These are phyloP conservation scores for Solanum pinnatisectum DNA, from an alignment of 257 asterid genomes.

Conservation along the genomic window DNA sequence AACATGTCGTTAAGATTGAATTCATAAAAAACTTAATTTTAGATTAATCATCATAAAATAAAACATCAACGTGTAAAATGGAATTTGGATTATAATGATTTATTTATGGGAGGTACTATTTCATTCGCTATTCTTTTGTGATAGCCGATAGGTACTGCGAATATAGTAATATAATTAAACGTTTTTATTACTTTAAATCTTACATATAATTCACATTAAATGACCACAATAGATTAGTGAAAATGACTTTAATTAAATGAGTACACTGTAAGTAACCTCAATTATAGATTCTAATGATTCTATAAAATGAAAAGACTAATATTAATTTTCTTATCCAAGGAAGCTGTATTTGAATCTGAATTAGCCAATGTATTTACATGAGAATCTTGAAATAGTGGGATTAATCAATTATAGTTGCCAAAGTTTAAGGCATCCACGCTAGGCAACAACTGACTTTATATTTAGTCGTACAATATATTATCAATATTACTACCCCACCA, in stretches of 20 bases:
- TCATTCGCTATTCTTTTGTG: not conserved
- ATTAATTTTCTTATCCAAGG: not conserved
- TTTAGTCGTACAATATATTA: not conserved
- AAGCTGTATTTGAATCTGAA: slow-evolving; percentile 15
- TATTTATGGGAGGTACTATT: not conserved
- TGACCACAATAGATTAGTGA: not conserved
- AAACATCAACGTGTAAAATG: no score
- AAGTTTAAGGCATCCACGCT: not conserved
- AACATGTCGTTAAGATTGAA: no score
- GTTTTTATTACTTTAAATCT: not conserved
- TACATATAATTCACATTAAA: not conserved
- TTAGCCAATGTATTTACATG: slow-evolving; percentile 4
- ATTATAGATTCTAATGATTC: not conserved
- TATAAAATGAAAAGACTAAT: not conserved
- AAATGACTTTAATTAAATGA: not conserved
- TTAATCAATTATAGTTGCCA: slow-evolving; percentile 1
- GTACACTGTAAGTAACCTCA: not conserved
- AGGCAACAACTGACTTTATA: not conserved
- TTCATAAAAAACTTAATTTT: not conserved
- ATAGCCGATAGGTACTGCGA: not conserved
- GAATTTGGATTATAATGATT: no score
- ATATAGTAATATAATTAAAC: not conserved
- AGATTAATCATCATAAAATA: not conserved
- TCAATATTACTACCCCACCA: not conserved
- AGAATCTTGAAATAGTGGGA: slow-evolving; percentile 36